Evolutionary conservation across 1,284 basidiomycete species (phyloP).

Genomic region (Boletus mariae): DNA sequence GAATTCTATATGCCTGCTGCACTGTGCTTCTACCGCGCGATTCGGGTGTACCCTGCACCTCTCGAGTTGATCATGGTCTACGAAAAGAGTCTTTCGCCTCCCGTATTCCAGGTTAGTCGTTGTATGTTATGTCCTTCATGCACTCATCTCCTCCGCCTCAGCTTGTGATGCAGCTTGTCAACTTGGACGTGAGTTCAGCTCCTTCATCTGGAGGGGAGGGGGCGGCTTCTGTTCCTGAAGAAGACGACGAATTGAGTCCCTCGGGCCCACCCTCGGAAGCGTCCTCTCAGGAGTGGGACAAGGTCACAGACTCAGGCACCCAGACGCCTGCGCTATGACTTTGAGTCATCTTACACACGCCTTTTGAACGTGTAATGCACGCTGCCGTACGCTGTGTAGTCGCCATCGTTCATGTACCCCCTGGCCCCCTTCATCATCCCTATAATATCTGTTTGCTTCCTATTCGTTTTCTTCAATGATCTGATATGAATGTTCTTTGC

Average conservation of each 20-base stretch:
- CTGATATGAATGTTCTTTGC: slow-evolving; percentile 61
- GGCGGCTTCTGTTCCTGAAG: slow-evolving; percentile 34
- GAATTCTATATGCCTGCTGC: slow-evolving; percentile 78
- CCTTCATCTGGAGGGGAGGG: slow-evolving; percentile 39
- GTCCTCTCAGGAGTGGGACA: slow-evolving; percentile 85
- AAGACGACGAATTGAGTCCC: slow-evolving; percentile 54
- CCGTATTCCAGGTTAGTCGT: slow-evolving; percentile 72
- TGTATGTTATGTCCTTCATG: background rate
- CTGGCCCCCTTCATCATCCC: slow-evolving; percentile 15
- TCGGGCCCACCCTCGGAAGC: slow-evolving; percentile 74
- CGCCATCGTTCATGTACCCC: slow-evolving; percentile 26
- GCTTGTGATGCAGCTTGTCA: slow-evolving; percentile 86
- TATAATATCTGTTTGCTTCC: slow-evolving; percentile 19
- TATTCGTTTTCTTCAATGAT: slow-evolving; percentile 36
- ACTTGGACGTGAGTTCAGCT: slow-evolving; percentile 80
- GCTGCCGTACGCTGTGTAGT: slow-evolving; percentile 33
- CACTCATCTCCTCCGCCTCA: slow-evolving; percentile 26
- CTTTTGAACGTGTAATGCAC: slow-evolving; percentile 30
- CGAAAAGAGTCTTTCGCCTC: slow-evolving; percentile 85
- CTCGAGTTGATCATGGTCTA: slow-evolving; percentile 92
- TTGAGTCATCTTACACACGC: slow-evolving; percentile 29
- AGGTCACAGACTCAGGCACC: slow-evolving; percentile 67
- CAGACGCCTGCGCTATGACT: slow-evolving; percentile 44
- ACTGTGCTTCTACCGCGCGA: slow-evolving; percentile 87
- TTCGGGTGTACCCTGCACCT: slow-evolving; percentile 92